A percentile compares a stretch with the other conserved stretches of the same genome.
Evolutionary conservation across 1,139 yeast genomes (phyloP).

Genomic region (Geotrichum citri-aurantii): DNA sequence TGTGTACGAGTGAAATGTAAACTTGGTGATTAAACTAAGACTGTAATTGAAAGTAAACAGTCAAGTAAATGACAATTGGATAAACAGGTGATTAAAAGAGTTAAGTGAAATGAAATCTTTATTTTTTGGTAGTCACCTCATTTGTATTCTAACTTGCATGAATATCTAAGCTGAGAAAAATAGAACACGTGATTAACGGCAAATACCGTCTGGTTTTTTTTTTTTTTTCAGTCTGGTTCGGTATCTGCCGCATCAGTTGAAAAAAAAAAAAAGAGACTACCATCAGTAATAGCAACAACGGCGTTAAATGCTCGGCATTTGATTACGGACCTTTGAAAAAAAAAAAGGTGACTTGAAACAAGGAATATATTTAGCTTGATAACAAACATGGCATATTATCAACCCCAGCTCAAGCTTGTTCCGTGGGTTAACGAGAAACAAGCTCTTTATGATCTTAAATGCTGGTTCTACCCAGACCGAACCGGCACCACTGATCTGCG

Average conservation of each 20-base stretch:
- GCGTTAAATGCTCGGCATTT: not conserved
- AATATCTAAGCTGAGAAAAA: too few species aligned
- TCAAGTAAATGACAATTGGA: not conserved
- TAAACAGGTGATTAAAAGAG: not conserved
- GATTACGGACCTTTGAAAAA: not conserved
- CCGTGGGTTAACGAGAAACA: slow-evolving; percentile 9
- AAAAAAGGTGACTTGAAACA: too few species aligned
- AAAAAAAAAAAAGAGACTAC: not conserved
- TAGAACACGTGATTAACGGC: not conserved
- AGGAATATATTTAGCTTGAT: too few species aligned
- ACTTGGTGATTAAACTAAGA: too few species aligned
- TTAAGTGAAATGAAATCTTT: not conserved
- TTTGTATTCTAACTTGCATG: too few species aligned
- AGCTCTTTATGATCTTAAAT: slow-evolving; percentile 37
- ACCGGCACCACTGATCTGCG: slow-evolving; percentile 33
- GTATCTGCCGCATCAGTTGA: not conserved
- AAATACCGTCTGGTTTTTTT: too few species aligned
- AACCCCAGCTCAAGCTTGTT: not conserved
- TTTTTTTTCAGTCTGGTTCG: too few species aligned
- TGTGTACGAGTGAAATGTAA: too few species aligned
- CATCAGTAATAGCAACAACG: not conserved
- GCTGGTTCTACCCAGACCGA: slow-evolving; percentile 49
- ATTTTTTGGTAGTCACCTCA: not conserved
- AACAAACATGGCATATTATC: not conserved
- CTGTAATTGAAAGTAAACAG: not conserved